A percentile compares a stretch with the other conserved stretches of the same genome.
Evolutionary conservation across 306 rosid genomes (phyloP).

Genomic region (Abrus precatorius): DNA sequence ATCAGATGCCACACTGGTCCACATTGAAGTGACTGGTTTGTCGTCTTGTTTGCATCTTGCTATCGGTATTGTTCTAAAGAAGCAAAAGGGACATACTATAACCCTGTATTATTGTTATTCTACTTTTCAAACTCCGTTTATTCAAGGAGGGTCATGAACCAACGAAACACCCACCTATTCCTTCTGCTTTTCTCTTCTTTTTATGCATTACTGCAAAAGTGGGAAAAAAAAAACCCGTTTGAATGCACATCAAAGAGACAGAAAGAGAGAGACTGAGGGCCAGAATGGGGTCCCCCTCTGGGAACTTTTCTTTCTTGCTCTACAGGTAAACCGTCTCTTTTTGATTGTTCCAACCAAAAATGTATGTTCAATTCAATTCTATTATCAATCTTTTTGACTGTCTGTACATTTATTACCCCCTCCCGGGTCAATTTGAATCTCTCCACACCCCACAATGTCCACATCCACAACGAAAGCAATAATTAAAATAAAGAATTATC

Average conservation of each 20-base stretch:
- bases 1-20: slow-evolving; percentile 47
- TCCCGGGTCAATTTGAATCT: slow-evolving; percentile 46
- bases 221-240: slow-evolving; percentile 33
- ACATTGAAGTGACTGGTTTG: slow-evolving; percentile 50
- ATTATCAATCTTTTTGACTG: slow-evolving; percentile 55
- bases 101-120: slow-evolving; percentile 41
- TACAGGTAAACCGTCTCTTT: slow-evolving; percentile 40
- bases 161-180: slow-evolving; percentile 48
- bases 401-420: slow-evolving; percentile 56
- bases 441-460: slow-evolving; percentile 48
- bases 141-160: slow-evolving; percentile 43
- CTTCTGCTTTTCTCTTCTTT: slow-evolving; percentile 58
- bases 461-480: slow-evolving; percentile 47
- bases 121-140: slow-evolving; percentile 52
- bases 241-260: slow-evolving; percentile 42
- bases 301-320: slow-evolving; percentile 56
- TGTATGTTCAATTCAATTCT: slow-evolving; percentile 55
- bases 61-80: slow-evolving; percentile 47
- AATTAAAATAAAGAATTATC: slow-evolving; percentile 31
- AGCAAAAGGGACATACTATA: slow-evolving; percentile 47
- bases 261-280: slow-evolving; percentile 41
- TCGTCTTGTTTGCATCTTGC: slow-evolving; percentile 42
- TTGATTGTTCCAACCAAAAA: slow-evolving; percentile 42
- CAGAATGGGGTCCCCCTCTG: slow-evolving; percentile 35
- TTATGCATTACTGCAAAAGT: slow-evolving; percentile 51